Base-by-base conservation (phyloP, 495 filamentous ascomycete species). In the Ramalina intermedia region DNA sequence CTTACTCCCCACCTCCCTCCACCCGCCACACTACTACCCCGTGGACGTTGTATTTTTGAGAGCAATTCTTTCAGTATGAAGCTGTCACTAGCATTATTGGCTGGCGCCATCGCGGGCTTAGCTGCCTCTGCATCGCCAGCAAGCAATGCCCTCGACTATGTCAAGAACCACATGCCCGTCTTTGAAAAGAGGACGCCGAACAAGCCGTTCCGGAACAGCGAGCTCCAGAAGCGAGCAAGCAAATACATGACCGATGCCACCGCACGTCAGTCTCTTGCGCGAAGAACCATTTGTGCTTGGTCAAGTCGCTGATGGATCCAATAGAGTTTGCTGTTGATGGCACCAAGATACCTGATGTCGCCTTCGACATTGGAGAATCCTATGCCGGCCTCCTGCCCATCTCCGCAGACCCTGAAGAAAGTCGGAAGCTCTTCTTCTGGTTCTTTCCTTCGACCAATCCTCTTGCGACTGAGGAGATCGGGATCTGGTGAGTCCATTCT, bases 311-410 rank as follows among this genome's bases (percentile, higher is more conserved):
- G 33, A 13, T 27, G 24, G 7, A 33, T 13, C 29, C 7, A 12
- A 42, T 16, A 74, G 69, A 71, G 54, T 88, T 79, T 52, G 66
- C 68, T 3, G 82, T 87, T 42, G 74, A 87, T 58, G 82, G 81
- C 7, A 72, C 68, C 4, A 67, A 61, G 3, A 78, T 87, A 45
- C 84, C 84, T 0, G 80, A 85, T 18, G 81, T 87, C 2, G 64
- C 77, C 50, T 88, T 85, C 49, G 78, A 87, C 52, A 75, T 84
- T 56, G 84, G 84, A 37, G 84, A 88, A 58, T 80, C 75, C 0
- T 88, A 87, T 54, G 77, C 84, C 23, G 84, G 84, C 16, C 69
- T 80, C n/a, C 60, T 90, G 6, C 74, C 84, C n/a, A 85, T 87
- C 50, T 75, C 72, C 3, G 63, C 63, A 4, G 55, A 70, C 35